Percentiles rank a stretch among this genome's conserved stretches.
These are phyloP conservation scores for Debaryomyces coudertii DNA, from an alignment of 1,139 yeast genomes.

Conservation along the genomic window DNA sequence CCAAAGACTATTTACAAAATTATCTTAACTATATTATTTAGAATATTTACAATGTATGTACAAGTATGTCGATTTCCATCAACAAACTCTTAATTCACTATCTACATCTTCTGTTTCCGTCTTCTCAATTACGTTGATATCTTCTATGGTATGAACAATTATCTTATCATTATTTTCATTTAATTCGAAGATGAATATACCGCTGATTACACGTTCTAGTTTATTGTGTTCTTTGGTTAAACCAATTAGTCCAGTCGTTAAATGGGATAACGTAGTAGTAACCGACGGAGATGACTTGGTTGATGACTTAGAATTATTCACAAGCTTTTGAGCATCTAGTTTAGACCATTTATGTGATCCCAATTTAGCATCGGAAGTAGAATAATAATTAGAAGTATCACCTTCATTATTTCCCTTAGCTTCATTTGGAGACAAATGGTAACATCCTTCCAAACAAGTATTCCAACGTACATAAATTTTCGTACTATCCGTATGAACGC, in stretches of 20 bases:
- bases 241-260: constrained; percentile 36
- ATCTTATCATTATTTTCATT: constrained; percentile 59
- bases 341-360: constrained; percentile 46
- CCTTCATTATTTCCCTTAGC: constrained; percentile 17
- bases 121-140: constrained; percentile 65
- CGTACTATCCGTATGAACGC: constrained; percentile 45
- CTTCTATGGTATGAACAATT: constrained; percentile 74
- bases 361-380: constrained; percentile 43
- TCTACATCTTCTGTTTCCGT: constrained; percentile 35
- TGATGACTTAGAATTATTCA: constrained; percentile 14
- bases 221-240: constrained; percentile 34
- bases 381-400: constrained; percentile 19
- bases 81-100: constrained; percentile 36
- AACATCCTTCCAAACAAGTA: constrained; percentile 58
- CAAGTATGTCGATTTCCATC: background rate
- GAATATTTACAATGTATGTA: constrained; percentile 11
- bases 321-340: constrained; percentile 31
- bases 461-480: constrained; percentile 64
- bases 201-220: constrained; percentile 58
- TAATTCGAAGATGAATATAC: constrained; percentile 77
- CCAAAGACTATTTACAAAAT: constrained; percentile 12
- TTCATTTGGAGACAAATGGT: constrained; percentile 35
- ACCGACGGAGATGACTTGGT: constrained; percentile 23
- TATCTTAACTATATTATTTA: background rate
- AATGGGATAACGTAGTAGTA: constrained; percentile 28